phyloP scores from a whole-genome alignment of 257 asterid species.

The Prunella vulgaris region DNA sequence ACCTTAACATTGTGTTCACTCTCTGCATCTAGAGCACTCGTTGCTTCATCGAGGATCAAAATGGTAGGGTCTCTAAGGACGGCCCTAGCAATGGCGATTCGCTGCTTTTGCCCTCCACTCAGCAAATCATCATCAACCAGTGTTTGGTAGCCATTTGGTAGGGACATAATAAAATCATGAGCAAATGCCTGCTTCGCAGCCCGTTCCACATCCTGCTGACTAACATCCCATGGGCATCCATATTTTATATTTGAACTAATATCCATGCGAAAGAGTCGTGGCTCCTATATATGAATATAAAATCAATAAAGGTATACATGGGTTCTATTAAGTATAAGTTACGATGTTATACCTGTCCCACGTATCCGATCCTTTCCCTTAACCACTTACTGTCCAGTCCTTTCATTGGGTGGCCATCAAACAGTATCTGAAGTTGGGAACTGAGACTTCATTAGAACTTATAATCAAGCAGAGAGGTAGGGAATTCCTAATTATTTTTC shows the following conservation, averaged over 20 bases:
- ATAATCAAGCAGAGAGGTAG: not conserved
- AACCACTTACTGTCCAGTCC: slow-evolving; percentile 72
- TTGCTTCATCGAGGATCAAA: slow-evolving; percentile 93
- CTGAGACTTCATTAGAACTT: slow-evolving; percentile 6
- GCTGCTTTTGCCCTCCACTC: slow-evolving; percentile 97
- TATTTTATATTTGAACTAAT: slow-evolving; percentile 81
- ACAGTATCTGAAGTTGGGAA: slow-evolving; percentile 50
- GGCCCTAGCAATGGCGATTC: slow-evolving; percentile 95
- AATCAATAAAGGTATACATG: slow-evolving; percentile 8
- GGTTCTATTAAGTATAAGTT: slow-evolving; percentile 1
- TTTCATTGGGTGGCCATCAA: slow-evolving; percentile 69
- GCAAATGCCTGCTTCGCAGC: slow-evolving; percentile 94
- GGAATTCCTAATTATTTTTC: not conserved
- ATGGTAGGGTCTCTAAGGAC: slow-evolving; percentile 84
- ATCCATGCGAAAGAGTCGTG: slow-evolving; percentile 86
- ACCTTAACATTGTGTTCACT: slow-evolving; percentile 95
- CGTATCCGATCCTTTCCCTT: slow-evolving; percentile 84
- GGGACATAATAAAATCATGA: slow-evolving; percentile 72
- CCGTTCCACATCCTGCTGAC: slow-evolving; percentile 72
- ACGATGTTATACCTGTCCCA: slow-evolving; percentile 74
- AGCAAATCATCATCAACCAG: slow-evolving; percentile 93
- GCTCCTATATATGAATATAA: slow-evolving; percentile 50
- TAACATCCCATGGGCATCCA: slow-evolving; percentile 65
- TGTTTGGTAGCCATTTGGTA: slow-evolving; percentile 86
- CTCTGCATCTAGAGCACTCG: slow-evolving; percentile 96